phyloP scores from a whole-genome alignment of 805 yeast genomes.

The Candida easanensis region DNA sequence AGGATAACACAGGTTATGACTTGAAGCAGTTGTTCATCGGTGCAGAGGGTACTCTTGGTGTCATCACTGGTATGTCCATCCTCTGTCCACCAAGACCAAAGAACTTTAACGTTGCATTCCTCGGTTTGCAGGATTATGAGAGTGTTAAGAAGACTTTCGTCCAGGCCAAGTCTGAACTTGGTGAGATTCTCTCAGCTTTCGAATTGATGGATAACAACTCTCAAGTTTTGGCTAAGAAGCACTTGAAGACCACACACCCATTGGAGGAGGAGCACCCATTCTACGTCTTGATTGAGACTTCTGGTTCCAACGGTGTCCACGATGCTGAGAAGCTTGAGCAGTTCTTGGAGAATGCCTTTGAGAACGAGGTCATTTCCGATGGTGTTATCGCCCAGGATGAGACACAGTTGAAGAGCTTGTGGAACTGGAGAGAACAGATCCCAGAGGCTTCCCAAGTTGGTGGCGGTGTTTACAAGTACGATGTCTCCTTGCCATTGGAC shows the following conservation, averaged over 20 bases:
- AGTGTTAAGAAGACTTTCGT: conserved; percentile 81
- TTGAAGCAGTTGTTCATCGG: conserved; percentile 91
- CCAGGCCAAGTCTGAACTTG: conserved; percentile 71
- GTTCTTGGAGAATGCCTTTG: conserved; percentile 84
- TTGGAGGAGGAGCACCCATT: conserved; percentile 82
- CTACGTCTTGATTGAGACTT: conserved; percentile 88
- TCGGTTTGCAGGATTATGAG: conserved; percentile 79
- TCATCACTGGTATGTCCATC: conserved; percentile 86
- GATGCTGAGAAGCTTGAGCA: conserved; percentile 86
- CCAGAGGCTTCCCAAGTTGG: conserved; percentile 82
- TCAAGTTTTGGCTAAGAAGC: conserved; percentile 59
- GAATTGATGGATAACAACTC: conserved; percentile 86
- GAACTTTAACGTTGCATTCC: conserved; percentile 81
- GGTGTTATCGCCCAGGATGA: conserved; percentile 97
- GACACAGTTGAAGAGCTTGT: conserved; percentile 73
- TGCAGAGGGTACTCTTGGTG: conserved; percentile 88
- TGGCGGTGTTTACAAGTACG: conserved; percentile 97
- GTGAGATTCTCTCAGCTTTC: conserved; percentile 87
- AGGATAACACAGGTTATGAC: conserved; percentile 95
- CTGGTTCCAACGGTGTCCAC: conserved; percentile 93
- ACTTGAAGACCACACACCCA: conserved; percentile 67
- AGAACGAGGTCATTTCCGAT: conserved; percentile 77
- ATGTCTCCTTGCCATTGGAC: conserved; percentile 84
- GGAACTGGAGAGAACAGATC: conserved; percentile 95
- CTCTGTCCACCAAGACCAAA: conserved; percentile 88